A percentile compares a stretch with the other conserved stretches of the same genome.
Evolutionary conservation across 2,329 filamentous ascomycete genomes (phyloP).

Genomic region (Cladorrhinum sp.): DNA sequence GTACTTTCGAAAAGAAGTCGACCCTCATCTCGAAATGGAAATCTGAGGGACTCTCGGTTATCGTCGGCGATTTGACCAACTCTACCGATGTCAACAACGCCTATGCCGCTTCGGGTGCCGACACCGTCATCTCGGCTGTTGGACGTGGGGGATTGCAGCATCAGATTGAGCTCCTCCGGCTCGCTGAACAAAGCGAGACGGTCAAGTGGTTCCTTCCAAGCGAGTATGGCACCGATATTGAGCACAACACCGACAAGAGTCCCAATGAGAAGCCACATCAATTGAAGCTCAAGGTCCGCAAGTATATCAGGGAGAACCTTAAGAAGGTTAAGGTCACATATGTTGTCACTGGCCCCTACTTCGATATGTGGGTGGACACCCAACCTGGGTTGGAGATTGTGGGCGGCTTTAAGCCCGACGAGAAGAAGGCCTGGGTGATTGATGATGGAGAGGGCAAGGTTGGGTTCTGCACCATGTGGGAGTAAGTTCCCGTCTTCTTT

Average conservation of each 20-base stretch:
- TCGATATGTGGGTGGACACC: slow-evolving; percentile 56
- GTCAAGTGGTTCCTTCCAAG: slow-evolving; percentile 65
- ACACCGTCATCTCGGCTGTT: slow-evolving; percentile 64
- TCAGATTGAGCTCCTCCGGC: slow-evolving; percentile 59
- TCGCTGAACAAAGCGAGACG: slow-evolving; percentile 51
- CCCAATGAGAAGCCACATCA: slow-evolving; percentile 65
- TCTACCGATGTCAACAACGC: slow-evolving; percentile 53
- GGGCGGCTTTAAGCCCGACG: slow-evolving; percentile 58
- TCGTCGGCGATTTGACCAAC: slow-evolving; percentile 53
- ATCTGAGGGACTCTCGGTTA: slow-evolving; percentile 48
- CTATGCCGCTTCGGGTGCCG: slow-evolving; percentile 49
- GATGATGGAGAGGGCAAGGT: slow-evolving; percentile 60
- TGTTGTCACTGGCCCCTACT: slow-evolving; percentile 67
- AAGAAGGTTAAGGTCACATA: slow-evolving; percentile 60
- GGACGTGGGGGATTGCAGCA: slow-evolving; percentile 59
- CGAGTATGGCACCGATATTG: slow-evolving; percentile 65
- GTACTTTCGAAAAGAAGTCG: slow-evolving; percentile 49
- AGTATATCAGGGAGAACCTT: slow-evolving; percentile 52
- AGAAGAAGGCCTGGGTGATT: slow-evolving; percentile 57
- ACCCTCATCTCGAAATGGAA: slow-evolving; percentile 43
- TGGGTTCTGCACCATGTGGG: slow-evolving; percentile 67
- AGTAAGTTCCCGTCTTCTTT: slow-evolving; percentile 47
- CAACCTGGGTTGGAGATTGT: slow-evolving; percentile 37
- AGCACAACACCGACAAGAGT: slow-evolving; percentile 54
- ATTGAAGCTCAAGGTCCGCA: slow-evolving; percentile 65